Conservation (phyloP, 164 flowering plant genomes). For the Piper betle region DNA sequence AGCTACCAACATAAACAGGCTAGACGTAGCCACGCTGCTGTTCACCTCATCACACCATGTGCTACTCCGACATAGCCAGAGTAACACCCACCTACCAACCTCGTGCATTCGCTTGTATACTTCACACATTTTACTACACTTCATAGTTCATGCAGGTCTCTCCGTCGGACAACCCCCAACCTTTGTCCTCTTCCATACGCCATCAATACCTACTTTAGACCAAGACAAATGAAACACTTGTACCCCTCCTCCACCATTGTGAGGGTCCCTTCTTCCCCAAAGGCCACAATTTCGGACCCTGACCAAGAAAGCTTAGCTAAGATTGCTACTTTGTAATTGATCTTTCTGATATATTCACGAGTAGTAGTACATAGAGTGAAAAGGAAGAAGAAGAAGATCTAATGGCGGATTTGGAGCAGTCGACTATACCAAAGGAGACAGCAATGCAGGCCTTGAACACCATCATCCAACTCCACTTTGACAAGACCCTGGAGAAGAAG, state of each 20-base stretch:
- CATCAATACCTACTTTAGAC: neutral
- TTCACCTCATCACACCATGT: too few relatives aligned
- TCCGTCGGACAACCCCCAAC: neutral
- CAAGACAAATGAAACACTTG: neutral
- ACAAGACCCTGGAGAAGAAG: slow-evolving; percentile 92
- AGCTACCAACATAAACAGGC: too few relatives aligned
- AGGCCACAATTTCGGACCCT: neutral
- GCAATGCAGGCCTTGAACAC: slow-evolving; percentile 77
- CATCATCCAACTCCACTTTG: slow-evolving; percentile 91
- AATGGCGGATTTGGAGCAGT: slow-evolving; percentile 10
- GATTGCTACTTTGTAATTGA: too few relatives aligned
- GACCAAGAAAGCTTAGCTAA: neutral
- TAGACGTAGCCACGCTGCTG: too few relatives aligned
- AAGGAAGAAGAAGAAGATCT: neutral
- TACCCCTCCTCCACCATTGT: neutral
- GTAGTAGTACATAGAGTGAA: neutral
- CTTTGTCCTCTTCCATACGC: neutral
- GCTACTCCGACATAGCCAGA: too few relatives aligned
- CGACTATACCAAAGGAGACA: slow-evolving; percentile 30
- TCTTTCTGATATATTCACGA: too few relatives aligned
- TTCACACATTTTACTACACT: neutral
- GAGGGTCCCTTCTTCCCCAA: neutral
- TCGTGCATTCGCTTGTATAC: too few relatives aligned
- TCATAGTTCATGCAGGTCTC: neutral
- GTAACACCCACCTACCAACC: too few relatives aligned